phyloP scores from a whole-genome alignment of 2,329 filamentous ascomycete species.

The Cyphellophora europaea region DNA sequence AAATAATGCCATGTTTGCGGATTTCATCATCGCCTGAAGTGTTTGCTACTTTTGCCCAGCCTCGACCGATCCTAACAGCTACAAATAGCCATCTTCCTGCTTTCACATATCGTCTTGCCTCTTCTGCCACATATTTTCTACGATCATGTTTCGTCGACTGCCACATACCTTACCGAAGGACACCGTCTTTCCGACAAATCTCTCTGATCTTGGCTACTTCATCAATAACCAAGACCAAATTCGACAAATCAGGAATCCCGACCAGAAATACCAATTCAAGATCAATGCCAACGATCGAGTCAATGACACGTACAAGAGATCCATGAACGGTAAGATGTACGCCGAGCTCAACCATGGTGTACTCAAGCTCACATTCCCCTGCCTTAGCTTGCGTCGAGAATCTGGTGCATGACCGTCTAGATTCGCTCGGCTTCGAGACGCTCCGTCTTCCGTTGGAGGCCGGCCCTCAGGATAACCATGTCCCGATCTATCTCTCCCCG shows the following conservation, averaged over 20 bases:
- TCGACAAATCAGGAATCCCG: constrained; percentile 57
- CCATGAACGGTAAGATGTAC: constrained; percentile 58
- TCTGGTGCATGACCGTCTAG: constrained; percentile 55
- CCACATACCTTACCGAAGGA: constrained; percentile 63
- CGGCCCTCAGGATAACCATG: constrained; percentile 40
- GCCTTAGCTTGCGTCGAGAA: constrained; percentile 50
- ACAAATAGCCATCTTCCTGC: no score
- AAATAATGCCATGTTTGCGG: no score
- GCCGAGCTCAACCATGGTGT: background rate
- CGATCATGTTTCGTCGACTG: constrained; percentile 69
- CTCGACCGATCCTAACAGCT: no score
- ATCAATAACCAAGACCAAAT: constrained; percentile 68
- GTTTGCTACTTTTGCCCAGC: no score
- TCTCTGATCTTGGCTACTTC: constrained; percentile 70
- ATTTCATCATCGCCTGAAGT: no score
- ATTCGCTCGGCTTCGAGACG: constrained; percentile 49
- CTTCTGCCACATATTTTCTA: no score
- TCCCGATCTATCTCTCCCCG: constrained; percentile 58
- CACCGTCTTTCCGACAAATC: constrained; percentile 52
- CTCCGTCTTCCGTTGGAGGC: constrained; percentile 53
- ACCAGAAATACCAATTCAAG: constrained; percentile 65
- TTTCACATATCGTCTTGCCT: no score
- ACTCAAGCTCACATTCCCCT: constrained; percentile 2
- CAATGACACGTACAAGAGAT: constrained; percentile 66
- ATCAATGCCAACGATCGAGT: constrained; percentile 63